Evolutionary conservation across 2,329 filamentous ascomycete genomes (phyloP).

Genomic region (Aspergillus novoparasiticus): DNA sequence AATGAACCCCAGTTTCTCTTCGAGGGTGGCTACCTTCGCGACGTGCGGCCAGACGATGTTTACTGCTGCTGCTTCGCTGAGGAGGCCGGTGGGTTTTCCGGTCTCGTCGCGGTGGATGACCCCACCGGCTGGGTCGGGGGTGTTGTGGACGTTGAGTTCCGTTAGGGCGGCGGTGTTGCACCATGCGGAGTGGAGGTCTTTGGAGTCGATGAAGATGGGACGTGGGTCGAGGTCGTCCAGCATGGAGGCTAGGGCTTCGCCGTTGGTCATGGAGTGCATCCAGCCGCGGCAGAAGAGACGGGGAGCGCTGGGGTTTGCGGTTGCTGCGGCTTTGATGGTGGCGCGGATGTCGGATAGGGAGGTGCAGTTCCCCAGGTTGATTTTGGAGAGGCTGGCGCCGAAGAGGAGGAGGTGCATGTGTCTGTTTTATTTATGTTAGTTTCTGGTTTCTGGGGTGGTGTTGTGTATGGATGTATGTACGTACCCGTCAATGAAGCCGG

Average conservation of each 20-base stretch:
- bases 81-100: slow-evolving; percentile 46
- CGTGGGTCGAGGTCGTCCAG: slow-evolving; percentile 51
- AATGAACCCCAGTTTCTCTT: slow-evolving; percentile 46
- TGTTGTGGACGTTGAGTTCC: slow-evolving; percentile 46
- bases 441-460: background rate
- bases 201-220: slow-evolving; percentile 53
- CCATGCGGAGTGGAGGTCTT: slow-evolving; percentile 55
- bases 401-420: slow-evolving; percentile 48
- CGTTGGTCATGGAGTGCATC: slow-evolving; percentile 51
- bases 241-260: slow-evolving; percentile 45
- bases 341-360: slow-evolving; percentile 46
- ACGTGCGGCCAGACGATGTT: slow-evolving; percentile 53
- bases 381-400: slow-evolving; percentile 49
- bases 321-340: slow-evolving; percentile 43
- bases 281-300: slow-evolving; percentile 52
- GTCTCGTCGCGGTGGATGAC: slow-evolving; percentile 46
- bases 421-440: slow-evolving; percentile 8
- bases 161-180: slow-evolving; percentile 51
- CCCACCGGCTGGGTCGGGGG: slow-evolving; percentile 48
- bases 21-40: slow-evolving; percentile 41
- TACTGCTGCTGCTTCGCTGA: slow-evolving; percentile 50
- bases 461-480: slow-evolving; percentile 10
- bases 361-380: slow-evolving; percentile 45
- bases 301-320: slow-evolving; percentile 37
- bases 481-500: slow-evolving; percentile 54